Percentiles rank a stretch among this genome's conserved stretches.
These are phyloP conservation scores for Fusarium fracticaudum DNA, from an alignment of 2,329 filamentous ascomycete species.

Conservation along the genomic window DNA sequence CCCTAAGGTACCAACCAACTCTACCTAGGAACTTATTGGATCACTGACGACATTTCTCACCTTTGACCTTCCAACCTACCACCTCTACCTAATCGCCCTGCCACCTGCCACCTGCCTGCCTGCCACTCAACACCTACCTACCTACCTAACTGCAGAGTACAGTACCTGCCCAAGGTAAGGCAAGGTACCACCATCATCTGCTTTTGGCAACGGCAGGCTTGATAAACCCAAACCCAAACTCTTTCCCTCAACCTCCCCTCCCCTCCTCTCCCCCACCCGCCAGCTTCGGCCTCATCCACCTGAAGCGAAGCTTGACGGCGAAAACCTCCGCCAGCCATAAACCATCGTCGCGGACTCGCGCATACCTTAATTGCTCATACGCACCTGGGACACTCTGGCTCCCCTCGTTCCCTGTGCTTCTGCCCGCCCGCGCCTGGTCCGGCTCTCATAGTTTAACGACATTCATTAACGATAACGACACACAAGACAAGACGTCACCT, in stretches of 20 bases:
- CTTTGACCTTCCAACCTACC: conserved; percentile 20
- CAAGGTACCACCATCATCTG: background rate
- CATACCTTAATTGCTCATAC: conserved; percentile 6
- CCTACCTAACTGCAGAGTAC: background rate
- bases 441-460: conserved; percentile 15
- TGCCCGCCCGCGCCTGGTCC: background rate
- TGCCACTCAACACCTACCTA: background rate
- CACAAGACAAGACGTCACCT: conserved; percentile 24
- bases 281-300: conserved; percentile 32
- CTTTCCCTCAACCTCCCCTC: conserved; percentile 25
- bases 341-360: conserved; percentile 10
- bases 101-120: conserved; percentile 1
- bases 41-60: conserved; percentile 52
- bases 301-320: conserved; percentile 26
- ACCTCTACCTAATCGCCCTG: background rate
- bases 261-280: conserved; percentile 22
- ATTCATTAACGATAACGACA: conserved; percentile 7
- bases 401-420: conserved; percentile 5
- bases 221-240: conserved; percentile 27
- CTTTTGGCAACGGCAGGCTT: conserved; percentile 22
- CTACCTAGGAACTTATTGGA: background rate
- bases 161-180: background rate
- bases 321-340: conserved; percentile 13
- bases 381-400: conserved; percentile 12
- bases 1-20: conserved; percentile 16